phyloP scores from a whole-genome alignment of 805 yeast genomes.

The Lipomyces starkeyi region DNA sequence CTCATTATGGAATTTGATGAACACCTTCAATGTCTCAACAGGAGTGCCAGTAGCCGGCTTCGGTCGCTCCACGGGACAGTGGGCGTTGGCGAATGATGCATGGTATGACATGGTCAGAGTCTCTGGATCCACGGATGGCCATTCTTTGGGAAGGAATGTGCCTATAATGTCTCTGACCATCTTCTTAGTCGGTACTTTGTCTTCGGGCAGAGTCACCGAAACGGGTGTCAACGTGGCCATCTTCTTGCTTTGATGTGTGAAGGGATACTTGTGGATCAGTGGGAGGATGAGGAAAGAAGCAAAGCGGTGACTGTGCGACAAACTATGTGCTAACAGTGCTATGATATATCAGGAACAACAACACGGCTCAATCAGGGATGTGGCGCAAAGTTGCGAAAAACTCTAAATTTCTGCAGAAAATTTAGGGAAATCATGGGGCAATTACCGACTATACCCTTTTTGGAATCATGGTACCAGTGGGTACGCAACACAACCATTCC shows the following conservation, averaged over 20 bases:
- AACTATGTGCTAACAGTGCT: no score
- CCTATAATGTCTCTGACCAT: constrained; percentile 1
- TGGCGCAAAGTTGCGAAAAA: no score
- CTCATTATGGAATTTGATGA: constrained; percentile 1
- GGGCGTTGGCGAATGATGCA: not conserved
- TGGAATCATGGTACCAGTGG: no score
- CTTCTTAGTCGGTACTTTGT: constrained; percentile 2
- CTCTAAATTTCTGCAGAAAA: no score
- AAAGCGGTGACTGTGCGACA: not conserved
- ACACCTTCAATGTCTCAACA: constrained; percentile 2
- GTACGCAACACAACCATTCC: no score
- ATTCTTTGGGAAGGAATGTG: not conserved
- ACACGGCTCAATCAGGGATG: no score
- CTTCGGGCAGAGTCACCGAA: not conserved
- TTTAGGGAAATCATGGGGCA: no score
- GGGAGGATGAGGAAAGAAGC: not conserved
- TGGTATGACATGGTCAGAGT: not conserved
- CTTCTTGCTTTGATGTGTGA: not conserved
- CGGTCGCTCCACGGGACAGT: not conserved
- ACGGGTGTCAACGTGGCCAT: not conserved
- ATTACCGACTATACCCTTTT: no score
- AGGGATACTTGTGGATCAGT: not conserved
- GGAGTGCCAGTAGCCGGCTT: not conserved
- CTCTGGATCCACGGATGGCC: constrained; percentile 3
- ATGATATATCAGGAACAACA: no score